A percentile compares a stretch with the other conserved stretches of the same genome.
These are phyloP conservation scores for Babesia ovata DNA, from an alignment of 169 alveolate genomes.

Conservation along the genomic window DNA sequence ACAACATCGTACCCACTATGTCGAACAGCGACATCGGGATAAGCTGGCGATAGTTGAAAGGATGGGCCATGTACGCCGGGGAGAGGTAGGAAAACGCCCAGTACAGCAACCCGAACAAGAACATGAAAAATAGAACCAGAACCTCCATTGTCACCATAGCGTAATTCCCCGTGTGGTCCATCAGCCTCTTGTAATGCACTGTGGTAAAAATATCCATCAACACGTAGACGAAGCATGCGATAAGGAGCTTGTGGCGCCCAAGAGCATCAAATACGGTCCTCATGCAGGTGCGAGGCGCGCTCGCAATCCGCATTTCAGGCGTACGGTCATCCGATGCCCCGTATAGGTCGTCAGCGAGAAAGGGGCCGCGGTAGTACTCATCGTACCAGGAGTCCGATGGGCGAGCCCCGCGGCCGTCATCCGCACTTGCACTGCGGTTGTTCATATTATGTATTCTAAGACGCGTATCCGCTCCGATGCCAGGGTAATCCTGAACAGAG, in stretches of 20 bases:
- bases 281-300: not conserved
- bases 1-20: slow-evolving; percentile 34
- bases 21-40: slow-evolving; percentile 40
- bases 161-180: slow-evolving; percentile 66
- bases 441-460: too few relatives aligned
- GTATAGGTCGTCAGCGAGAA: not conserved
- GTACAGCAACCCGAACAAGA: slow-evolving; percentile 11
- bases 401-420: too few relatives aligned
- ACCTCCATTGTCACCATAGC: slow-evolving; percentile 52
- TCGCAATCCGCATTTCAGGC: not conserved
- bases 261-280: not conserved
- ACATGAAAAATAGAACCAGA: slow-evolving; percentile 14
- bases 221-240: slow-evolving; percentile 43
- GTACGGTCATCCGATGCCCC: not conserved
- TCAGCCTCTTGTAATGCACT: slow-evolving; percentile 51
- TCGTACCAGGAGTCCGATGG: slow-evolving; percentile 3
- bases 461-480: too few relatives aligned
- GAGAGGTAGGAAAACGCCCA: slow-evolving; percentile 4
- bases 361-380: not conserved
- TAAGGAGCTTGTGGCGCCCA: not conserved
- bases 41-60: slow-evolving; percentile 43
- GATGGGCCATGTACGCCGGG: slow-evolving; percentile 55
- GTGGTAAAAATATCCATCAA: slow-evolving; percentile 62
- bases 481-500: too few relatives aligned
- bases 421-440: too few relatives aligned